Percentiles rank a stretch among this genome's conserved stretches.
Conservation (phyloP, 495 filamentous ascomycete species). For the Daldinia bambusicola region DNA sequence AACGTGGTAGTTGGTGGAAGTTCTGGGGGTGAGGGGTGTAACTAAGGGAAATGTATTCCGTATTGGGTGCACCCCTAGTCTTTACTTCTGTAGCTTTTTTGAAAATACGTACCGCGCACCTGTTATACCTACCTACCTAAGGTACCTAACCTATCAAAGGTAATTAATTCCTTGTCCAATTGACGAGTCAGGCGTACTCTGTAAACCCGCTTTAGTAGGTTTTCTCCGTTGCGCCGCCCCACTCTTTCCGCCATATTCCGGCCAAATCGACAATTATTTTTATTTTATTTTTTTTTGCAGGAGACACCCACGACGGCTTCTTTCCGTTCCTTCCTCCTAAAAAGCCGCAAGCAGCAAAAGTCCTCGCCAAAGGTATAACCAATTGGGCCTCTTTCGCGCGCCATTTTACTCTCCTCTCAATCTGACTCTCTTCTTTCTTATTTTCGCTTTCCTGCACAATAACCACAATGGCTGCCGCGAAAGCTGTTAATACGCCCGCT, state of each 20-base stretch:
- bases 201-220: conserved; percentile 11
- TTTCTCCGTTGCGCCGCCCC: conserved; percentile 25
- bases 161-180: too few species aligned
- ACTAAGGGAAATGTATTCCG: too few species aligned
- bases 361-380: conserved; percentile 12
- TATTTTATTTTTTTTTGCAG: conserved; percentile 44
- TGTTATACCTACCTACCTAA: too few species aligned
- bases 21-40: too few species aligned
- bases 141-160: too few species aligned
- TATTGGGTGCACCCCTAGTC: too few species aligned
- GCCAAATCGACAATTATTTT: conserved; percentile 33
- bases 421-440: conserved; percentile 40
- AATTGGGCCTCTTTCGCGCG: conserved; percentile 29
- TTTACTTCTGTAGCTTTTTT: too few species aligned
- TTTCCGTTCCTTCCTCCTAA: conserved; percentile 29
- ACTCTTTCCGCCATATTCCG: conserved; percentile 38
- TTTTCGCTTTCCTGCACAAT: conserved; percentile 33
- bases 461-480: conserved; percentile 45
- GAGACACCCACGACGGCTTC: conserved; percentile 35
- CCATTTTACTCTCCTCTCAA: conserved; percentile 50
- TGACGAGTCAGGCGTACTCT: too few species aligned
- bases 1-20: too few species aligned
- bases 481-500: conserved; percentile 33
- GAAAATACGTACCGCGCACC: too few species aligned
- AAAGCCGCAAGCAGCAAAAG: conserved; percentile 39